Evolutionary conservation across 441 rosid genomes (phyloP).

Genomic region (Erodium texanum): DNA sequence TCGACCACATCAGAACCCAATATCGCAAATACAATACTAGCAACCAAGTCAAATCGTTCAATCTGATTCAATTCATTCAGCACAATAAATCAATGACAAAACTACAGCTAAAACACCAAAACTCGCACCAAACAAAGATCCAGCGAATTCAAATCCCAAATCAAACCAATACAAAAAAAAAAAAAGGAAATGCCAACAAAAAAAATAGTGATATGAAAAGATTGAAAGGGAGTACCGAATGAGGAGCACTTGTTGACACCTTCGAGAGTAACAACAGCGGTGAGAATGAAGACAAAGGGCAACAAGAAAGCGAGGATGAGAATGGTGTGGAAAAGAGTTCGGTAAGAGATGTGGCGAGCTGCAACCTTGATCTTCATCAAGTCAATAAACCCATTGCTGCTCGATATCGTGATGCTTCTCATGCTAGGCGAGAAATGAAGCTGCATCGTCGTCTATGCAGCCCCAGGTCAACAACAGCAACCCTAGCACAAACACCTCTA

Average conservation of each 20-base stretch:
- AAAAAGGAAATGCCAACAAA: no score
- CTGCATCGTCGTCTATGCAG: slow-evolving; percentile 86
- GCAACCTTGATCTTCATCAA: slow-evolving; percentile 99
- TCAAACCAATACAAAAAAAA: neutral
- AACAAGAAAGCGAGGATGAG: slow-evolving; percentile 94
- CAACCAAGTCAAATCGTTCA: no score
- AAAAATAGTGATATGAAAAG: no score
- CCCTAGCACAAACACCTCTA: slow-evolving; percentile 9
- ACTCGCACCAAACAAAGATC: slow-evolving; percentile 28
- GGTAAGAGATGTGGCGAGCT: slow-evolving; percentile 97
- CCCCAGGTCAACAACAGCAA: slow-evolving; percentile 36
- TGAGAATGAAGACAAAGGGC: slow-evolving; percentile 96
- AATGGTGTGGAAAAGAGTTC: slow-evolving; percentile 90
- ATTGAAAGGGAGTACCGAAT: slow-evolving; percentile 42
- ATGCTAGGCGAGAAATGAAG: slow-evolving; percentile 99
- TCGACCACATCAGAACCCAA: slow-evolving; percentile 10
- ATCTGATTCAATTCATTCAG: no score
- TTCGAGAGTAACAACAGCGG: slow-evolving; percentile 97
- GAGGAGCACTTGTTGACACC: slow-evolving; percentile 99
- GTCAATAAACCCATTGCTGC: slow-evolving; percentile 93
- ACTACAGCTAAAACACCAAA: no score
- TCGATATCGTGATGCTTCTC: slow-evolving; percentile 98
- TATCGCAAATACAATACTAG: slow-evolving; percentile 4
- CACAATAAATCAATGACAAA: no score
- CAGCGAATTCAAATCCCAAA: neutral